phyloP scores from a whole-genome alignment of 805 yeast species.

The Zygosaccharomyces kombuchaensis region DNA sequence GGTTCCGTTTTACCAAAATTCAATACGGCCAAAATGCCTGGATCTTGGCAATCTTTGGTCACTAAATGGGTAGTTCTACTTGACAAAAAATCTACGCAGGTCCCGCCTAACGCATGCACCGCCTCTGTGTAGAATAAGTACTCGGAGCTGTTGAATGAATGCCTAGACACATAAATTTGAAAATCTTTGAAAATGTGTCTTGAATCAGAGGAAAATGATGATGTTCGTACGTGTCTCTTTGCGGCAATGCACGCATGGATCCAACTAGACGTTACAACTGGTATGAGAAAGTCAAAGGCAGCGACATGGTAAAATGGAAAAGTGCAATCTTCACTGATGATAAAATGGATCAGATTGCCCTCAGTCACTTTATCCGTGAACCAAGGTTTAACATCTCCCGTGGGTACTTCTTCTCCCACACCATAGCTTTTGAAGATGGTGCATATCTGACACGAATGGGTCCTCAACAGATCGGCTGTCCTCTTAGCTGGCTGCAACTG shows the following conservation, averaged over 20 bases:
- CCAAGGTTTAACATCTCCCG: slow-evolving; percentile 11
- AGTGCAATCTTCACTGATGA: slow-evolving; percentile 20
- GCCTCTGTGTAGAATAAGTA: slow-evolving; percentile 61
- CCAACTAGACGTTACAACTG: slow-evolving; percentile 32
- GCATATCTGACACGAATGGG: slow-evolving; percentile 17
- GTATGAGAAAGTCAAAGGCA: slow-evolving; percentile 29
- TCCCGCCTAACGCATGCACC: slow-evolving; percentile 69
- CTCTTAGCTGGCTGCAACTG: slow-evolving; percentile 7
- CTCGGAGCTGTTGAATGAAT: slow-evolving; percentile 55
- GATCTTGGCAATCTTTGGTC: slow-evolving; percentile 52
- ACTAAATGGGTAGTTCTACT: slow-evolving; percentile 76
- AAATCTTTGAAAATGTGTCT: slow-evolving; percentile 57
- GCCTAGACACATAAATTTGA: slow-evolving; percentile 44
- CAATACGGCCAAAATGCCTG: slow-evolving; percentile 52
- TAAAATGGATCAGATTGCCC: slow-evolving; percentile 21
- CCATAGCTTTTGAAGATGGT: slow-evolving; percentile 6
- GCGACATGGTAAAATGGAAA: slow-evolving; percentile 31
- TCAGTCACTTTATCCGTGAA: slow-evolving; percentile 13
- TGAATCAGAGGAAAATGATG: slow-evolving; percentile 64
- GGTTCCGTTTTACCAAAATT: slow-evolving; percentile 34
- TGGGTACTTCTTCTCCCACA: background rate
- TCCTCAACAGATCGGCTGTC: slow-evolving; percentile 10
- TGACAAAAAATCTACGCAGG: slow-evolving; percentile 54
- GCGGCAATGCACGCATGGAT: slow-evolving; percentile 19
- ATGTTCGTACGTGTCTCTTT: slow-evolving; percentile 24